Evolutionary conservation across 441 rosid genomes (phyloP).

Genomic region (Metrosideros polymorpha): DNA sequence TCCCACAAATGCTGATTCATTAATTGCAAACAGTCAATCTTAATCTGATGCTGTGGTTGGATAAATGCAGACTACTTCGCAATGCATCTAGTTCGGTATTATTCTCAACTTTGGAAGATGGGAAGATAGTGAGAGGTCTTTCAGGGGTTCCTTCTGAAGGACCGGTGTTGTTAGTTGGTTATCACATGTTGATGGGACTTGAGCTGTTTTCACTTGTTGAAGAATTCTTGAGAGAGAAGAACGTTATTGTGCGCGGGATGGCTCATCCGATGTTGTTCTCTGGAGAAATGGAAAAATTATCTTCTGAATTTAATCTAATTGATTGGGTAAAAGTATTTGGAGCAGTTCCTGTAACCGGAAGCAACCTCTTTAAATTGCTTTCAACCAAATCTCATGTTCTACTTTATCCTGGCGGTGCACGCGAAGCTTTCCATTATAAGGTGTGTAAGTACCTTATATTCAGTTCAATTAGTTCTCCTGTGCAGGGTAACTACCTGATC

Average conservation of each 20-base stretch:
- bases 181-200: constrained; percentile 5
- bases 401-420: constrained; percentile 9
- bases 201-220: neutral
- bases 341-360: constrained; percentile 5
- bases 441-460: neutral
- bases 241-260: neutral
- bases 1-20: neutral
- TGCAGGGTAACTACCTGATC: neutral
- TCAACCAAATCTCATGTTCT: constrained; percentile 3
- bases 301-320: neutral
- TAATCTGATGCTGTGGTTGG: neutral
- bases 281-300: neutral
- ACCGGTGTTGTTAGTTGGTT: neutral
- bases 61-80: constrained; percentile 1
- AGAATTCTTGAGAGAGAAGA: constrained; percentile 9
- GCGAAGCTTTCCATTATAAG: constrained; percentile 9
- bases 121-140: constrained; percentile 8
- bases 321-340: constrained; percentile 8
- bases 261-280: constrained; percentile 1
- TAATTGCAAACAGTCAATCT: neutral
- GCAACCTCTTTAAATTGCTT: constrained; percentile 7
- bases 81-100: neutral
- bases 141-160: constrained; percentile 7
- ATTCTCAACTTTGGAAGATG: constrained; percentile 6
- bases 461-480: neutral